Percentiles rank a stretch among this genome's conserved stretches.
Conservation (phyloP, 495 filamentous ascomycete species). For the Penicillium antarcticum region DNA sequence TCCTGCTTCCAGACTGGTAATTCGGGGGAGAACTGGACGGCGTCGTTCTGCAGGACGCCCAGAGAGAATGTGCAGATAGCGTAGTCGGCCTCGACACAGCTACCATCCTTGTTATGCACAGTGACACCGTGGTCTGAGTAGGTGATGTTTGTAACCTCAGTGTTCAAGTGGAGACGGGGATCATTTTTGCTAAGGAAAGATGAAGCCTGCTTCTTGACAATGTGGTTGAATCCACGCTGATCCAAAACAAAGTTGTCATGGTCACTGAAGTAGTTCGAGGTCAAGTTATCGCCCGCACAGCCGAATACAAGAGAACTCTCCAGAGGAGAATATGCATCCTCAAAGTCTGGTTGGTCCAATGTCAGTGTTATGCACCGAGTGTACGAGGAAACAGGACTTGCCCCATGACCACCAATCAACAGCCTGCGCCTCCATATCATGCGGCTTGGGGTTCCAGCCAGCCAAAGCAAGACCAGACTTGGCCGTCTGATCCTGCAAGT, state of each 20-base stretch:
- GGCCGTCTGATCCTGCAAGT: slow-evolving; percentile 61
- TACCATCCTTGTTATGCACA: slow-evolving; percentile 53
- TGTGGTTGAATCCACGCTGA: slow-evolving; percentile 61
- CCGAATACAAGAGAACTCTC: slow-evolving; percentile 45
- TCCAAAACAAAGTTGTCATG: slow-evolving; percentile 70
- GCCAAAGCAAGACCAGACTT: slow-evolving; percentile 58
- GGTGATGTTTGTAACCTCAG: slow-evolving; percentile 55
- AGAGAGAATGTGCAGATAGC: slow-evolving; percentile 60
- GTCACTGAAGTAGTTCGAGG: slow-evolving; percentile 48
- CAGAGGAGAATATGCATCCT: slow-evolving; percentile 50
- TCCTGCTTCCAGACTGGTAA: slow-evolving; percentile 67
- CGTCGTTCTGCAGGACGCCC: slow-evolving; percentile 66
- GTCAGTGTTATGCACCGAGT: slow-evolving; percentile 5
- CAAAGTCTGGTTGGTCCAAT: slow-evolving; percentile 47
- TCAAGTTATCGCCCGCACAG: slow-evolving; percentile 44
- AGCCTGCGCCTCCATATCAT: slow-evolving; percentile 56
- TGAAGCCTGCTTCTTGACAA: slow-evolving; percentile 57
- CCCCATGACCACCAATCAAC: slow-evolving; percentile 64
- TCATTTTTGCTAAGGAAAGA: slow-evolving; percentile 58
- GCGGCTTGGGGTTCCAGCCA: slow-evolving; percentile 60
- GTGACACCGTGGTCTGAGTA: slow-evolving; percentile 56
- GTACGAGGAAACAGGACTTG: slow-evolving; percentile 2
- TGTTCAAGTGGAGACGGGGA: slow-evolving; percentile 58
- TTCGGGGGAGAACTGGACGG: slow-evolving; percentile 57
- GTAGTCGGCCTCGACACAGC: slow-evolving; percentile 60